Evolutionary conservation across 2,329 filamentous ascomycete species (phyloP).

Genomic region (Polychaeton citri): DNA sequence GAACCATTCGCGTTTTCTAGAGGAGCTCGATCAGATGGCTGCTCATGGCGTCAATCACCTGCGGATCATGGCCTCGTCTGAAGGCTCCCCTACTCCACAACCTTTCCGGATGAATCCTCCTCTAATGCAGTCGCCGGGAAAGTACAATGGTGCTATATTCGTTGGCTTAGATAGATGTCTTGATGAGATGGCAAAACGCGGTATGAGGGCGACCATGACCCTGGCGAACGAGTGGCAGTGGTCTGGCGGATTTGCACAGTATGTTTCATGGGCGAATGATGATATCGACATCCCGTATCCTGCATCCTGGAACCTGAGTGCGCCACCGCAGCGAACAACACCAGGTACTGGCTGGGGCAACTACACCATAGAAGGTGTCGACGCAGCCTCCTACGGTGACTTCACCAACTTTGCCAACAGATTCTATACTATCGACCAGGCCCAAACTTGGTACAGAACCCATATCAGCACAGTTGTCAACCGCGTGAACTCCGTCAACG

Average conservation of each 20-base stretch:
- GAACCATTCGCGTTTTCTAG: slow-evolving; percentile 23
- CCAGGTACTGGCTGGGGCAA: slow-evolving; percentile 27
- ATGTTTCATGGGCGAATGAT: slow-evolving; percentile 23
- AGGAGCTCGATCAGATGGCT: slow-evolving; percentile 28
- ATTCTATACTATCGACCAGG: slow-evolving; percentile 22
- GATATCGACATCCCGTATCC: slow-evolving; percentile 24
- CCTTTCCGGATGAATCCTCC: slow-evolving; percentile 27
- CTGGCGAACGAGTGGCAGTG: slow-evolving; percentile 28
- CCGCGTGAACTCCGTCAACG: slow-evolving; percentile 25
- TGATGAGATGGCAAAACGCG: slow-evolving; percentile 25
- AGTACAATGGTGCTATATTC: slow-evolving; percentile 27
- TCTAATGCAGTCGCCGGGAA: slow-evolving; percentile 22
- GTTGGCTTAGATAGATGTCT: slow-evolving; percentile 25
- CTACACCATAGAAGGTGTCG: slow-evolving; percentile 22
- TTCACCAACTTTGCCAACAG: slow-evolving; percentile 20
- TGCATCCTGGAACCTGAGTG: slow-evolving; percentile 24
- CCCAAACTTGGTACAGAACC: slow-evolving; percentile 24
- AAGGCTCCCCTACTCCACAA: slow-evolving; percentile 25
- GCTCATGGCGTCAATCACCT: slow-evolving; percentile 27
- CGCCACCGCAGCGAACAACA: slow-evolving; percentile 18
- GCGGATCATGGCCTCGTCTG: slow-evolving; percentile 27
- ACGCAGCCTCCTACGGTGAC: slow-evolving; percentile 19
- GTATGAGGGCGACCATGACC: slow-evolving; percentile 29
- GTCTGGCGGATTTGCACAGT: slow-evolving; percentile 26
- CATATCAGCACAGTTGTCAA: slow-evolving; percentile 24